Evolutionary conservation across 805 yeast species (phyloP).

Genomic region (Starmerella kuoi): DNA sequence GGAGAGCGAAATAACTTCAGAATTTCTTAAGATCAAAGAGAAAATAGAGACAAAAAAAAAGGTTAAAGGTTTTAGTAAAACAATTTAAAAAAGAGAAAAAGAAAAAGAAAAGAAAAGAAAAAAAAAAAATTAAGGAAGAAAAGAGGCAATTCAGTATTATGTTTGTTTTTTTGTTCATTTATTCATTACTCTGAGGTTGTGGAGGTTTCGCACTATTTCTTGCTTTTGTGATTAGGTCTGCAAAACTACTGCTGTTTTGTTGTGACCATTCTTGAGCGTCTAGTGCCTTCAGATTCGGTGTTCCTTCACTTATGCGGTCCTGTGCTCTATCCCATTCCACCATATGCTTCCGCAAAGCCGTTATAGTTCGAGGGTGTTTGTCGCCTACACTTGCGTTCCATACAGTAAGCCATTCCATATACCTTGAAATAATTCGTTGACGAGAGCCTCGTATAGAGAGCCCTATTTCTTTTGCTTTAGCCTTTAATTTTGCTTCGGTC

Average conservation of each 20-base stretch:
- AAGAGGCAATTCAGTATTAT: too few species aligned
- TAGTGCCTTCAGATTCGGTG: constrained; percentile 14
- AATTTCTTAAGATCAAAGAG: too few species aligned
- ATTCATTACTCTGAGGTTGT: neutral
- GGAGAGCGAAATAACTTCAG: too few species aligned
- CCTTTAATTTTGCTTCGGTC: constrained; percentile 47
- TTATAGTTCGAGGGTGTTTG: constrained; percentile 46
- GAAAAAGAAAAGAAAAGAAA: too few species aligned
- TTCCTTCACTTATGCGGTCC: constrained; percentile 6
- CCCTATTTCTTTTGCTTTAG: constrained; percentile 42
- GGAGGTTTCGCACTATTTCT: neutral
- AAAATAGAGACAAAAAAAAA: too few species aligned
- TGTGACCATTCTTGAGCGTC: constrained; percentile 12
- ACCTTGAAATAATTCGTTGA: constrained; percentile 51
- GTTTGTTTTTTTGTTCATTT: too few species aligned
- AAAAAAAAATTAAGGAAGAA: too few species aligned
- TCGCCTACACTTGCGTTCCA: constrained; percentile 78
- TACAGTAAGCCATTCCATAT: constrained; percentile 61
- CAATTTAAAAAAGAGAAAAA: too few species aligned
- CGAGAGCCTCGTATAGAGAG: constrained; percentile 55
- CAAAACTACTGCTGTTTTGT: constrained; percentile 21
- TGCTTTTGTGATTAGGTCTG: constrained; percentile 18
- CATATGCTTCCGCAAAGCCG: constrained; percentile 43
- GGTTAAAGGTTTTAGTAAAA: too few species aligned
- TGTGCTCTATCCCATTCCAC: constrained; percentile 27